Base-by-base conservation (phyloP, 192 early-diverging fungal genomes). In the Haplosporangium gracile region DNA sequence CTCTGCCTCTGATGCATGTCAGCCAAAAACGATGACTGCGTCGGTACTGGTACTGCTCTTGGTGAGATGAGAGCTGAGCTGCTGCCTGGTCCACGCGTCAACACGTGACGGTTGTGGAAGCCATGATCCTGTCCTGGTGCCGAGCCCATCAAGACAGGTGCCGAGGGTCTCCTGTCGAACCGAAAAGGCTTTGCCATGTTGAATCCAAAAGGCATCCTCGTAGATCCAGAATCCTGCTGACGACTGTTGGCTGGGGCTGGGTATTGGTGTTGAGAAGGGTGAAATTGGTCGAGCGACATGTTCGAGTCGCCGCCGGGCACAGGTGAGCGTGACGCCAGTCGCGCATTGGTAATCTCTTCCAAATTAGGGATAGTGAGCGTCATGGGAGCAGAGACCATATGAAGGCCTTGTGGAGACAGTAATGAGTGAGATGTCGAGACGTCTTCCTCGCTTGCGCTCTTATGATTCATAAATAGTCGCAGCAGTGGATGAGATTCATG, bases 361-460 rank as follows among this genome's bases (percentile, higher is more conserved):
- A 81, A 45, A 39, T 86, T 78, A 0, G 84, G 84, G 39, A 86
- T 75, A 2, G 84, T 86, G 9, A 86, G 79, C 5, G 72, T 78
- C 49, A 86, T 86, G 29, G 84, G 79, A 20, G 79, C 69, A 2
- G 84, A 77, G 5, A 36, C 49, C 53, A 86, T 5, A 36, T 86
- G 76, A 8, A 24, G 47, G 15, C 75, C 79, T 22, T 77, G 78
- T 6, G 78, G 49, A 9, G 84, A 42, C 38, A 51, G 70, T 16
- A 68, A 24, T 5, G 74, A 38, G 36, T 70, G 57, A 9, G 81
- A 70, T 60, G 47, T 69, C 24, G 84, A 81, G 0, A 81, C 51
- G 49, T 86, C 84, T 51, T 86, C 84, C 24, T 81, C 84, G n/a
- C 84, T 86, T 7, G 84, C 70, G 40, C 84, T 86, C 29, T 81